Base-by-base conservation (phyloP, 306 rosid genomes). In the Begonia masoniana region DNA sequence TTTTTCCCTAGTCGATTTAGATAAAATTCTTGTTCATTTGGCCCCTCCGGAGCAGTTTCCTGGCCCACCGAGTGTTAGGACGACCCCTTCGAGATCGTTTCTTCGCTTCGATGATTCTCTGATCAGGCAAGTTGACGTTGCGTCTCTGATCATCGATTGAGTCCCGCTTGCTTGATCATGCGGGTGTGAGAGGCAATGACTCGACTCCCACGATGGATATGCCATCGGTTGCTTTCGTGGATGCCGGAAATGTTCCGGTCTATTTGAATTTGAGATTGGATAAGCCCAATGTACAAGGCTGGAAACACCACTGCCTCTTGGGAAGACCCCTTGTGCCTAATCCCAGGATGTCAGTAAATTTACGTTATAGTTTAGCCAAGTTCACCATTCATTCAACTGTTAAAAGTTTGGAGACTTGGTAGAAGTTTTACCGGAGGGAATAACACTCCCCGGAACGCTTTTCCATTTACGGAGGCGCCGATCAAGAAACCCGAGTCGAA, bases 21-120 rank as follows among this genome's bases (percentile, higher is more conserved):
- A 31, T 31, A 31, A 7, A 21, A 21, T 21, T 3, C 24, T 21
- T 1, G 3, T 2, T 21, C 24, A 21, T 21, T 21, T 21, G 0
- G 24, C 1, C 4, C 24, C 24, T 11, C 70, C 65, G 31, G 74
- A 31, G 43, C 68, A 77, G 69, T 79, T 76, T 9, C 82, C 78
- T 41, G 99, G 94, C 21, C 94, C 92, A 54, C 92, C 99, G 13
- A 91, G 87, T 50, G 96, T 81, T 54, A 91, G 72, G 62, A 76
- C 74, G 67, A 91, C 81, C 17, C 88, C 94, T 55, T 79, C 79
- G 41, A 83, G 87, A 67, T 91, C 99, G 66, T 72, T 78, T 74
- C 73, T 77, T n/a, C 78, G 68, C 58, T 78, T 78, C 11, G 21
- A 48, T 16, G 76, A 75, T 47, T 82, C 87, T 52, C 52, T 76